phyloP scores from a whole-genome alignment of 768 basidiomycete species.

The Trametes maxima region DNA sequence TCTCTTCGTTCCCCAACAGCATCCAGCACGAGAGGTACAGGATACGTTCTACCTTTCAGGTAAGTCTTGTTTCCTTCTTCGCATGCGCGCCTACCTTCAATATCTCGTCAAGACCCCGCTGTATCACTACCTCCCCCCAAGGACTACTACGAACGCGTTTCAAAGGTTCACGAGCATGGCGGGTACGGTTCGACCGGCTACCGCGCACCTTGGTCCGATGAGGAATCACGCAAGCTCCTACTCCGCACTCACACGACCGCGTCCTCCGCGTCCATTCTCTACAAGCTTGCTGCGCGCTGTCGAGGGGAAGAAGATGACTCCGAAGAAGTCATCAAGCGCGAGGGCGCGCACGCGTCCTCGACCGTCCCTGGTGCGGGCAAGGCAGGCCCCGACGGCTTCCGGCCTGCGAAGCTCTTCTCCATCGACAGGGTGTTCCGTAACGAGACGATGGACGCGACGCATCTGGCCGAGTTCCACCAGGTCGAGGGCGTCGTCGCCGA shows the following conservation, averaged over 20 bases:
- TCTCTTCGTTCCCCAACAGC: slow-evolving; percentile 97
- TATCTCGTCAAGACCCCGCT: slow-evolving; percentile 63
- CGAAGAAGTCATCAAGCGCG: slow-evolving; percentile 19
- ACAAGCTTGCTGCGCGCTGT: slow-evolving; percentile 86
- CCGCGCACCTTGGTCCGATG: slow-evolving; percentile 92
- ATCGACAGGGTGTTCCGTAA: slow-evolving; percentile 99
- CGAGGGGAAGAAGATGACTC: slow-evolving; percentile 55
- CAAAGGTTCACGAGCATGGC: slow-evolving; percentile 82
- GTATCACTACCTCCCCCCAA: slow-evolving; percentile 72
- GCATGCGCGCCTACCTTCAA: not conserved
- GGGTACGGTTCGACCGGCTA: slow-evolving; percentile 95
- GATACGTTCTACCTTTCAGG: slow-evolving; percentile 99
- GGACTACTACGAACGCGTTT: slow-evolving; percentile 85
- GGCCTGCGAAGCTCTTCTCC: slow-evolving; percentile 92
- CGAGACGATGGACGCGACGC: slow-evolving; percentile 97
- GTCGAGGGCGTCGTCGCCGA: slow-evolving; percentile 99
- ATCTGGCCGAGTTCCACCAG: slow-evolving; percentile 98
- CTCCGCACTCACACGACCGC: slow-evolving; percentile 97
- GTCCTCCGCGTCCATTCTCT: slow-evolving; percentile 91
- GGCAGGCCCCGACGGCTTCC: slow-evolving; percentile 68
- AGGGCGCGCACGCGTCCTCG: slow-evolving; percentile 41
- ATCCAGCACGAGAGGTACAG: slow-evolving; percentile 96
- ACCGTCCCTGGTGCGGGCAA: slow-evolving; percentile 30
- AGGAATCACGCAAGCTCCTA: slow-evolving; percentile 89
- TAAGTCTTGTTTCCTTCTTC: slow-evolving; percentile 29